Base-by-base conservation (phyloP, 225 moss, liverwort and hornwort species). In the Sphagnum contortum region DNA sequence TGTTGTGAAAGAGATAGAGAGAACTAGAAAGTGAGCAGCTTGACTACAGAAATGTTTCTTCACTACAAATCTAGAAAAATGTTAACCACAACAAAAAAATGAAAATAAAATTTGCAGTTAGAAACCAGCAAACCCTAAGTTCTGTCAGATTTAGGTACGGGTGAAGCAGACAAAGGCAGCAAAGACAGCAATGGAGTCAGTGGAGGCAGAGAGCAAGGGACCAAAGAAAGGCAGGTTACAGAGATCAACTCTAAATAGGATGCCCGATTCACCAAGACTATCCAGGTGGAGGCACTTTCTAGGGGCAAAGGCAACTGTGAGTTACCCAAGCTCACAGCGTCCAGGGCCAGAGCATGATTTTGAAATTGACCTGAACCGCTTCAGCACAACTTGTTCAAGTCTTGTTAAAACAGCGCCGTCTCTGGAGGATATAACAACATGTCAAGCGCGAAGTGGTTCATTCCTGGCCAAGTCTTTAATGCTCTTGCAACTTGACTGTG, bases 391-490 rank as follows among this genome's bases (percentile, higher is more conserved):
- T 3, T 68, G 69, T 76, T 64, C 79, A 9, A 57, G 64, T 66
- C 47, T 64, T 2, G 12, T 70, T 1, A 64, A 53, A 48, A 47
- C 69, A 3, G 44, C 70, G 6, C 83, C 79, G 4, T 67, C 59
- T 2, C 76, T 83, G 3, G 69, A 69, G 49, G 64, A 74, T 59
- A 29, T 29, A 29, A 69, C 63, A 57, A 76, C 74, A 3, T 57
- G 69, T 11, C 71, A 64, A 47, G 45, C 73, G 12, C 47, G 44
- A 45, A 55, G 64, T 7, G 60, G 64, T 2, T 60, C 69, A n/a
- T 74, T 83, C 65, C n/a, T 83, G 49, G 83, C 83, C 59, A 77
- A 80, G 71, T 83, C 79, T 10, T 76, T 83, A 2, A 77, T 80
- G 12, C 70, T 83, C 74, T 3, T 83, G 76, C 79, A 80, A 65